Evolutionary conservation across 2,329 filamentous ascomycete species (phyloP), one percentile per base, ranked within the genome.

Genomic region (Immersiporthe knoxdaviesiana): DNA sequence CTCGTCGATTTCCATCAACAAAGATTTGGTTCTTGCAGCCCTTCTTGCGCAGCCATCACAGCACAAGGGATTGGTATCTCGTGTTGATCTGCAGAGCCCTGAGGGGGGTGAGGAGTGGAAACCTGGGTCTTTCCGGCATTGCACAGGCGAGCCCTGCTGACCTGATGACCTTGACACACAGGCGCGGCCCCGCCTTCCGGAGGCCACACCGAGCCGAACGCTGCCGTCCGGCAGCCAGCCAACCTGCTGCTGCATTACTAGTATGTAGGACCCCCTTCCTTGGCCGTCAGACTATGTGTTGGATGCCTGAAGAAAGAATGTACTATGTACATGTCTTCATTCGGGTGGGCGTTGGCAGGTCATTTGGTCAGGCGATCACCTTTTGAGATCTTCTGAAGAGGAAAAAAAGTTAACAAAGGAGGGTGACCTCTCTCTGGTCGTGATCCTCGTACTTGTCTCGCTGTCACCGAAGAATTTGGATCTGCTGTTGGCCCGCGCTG

Each of bases 111-210:
- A 30, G 54, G 30, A 32, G 27, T 59, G 27, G 27, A n/a, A 32
- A 18, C 32, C 32, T n/a, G 37, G 30, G 32, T 56, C n/a, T n/a
- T 30, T 37, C 30, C 24, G 32, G 18, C 32, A 37, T 12, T 37
- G 30, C 24, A 56, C 60, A 63, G 41, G 11, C 37, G n/a, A 63
- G 60, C 37, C 60, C 60, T 63, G 39, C 24, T 63, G 60, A 41
- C 62, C 67, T 54, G 67, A 27, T 52, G 56, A 60, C 63, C 63
- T 61, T 50, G 65, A 64, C 65, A 66, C 65, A 66, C 52, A 52
- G 65, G 59, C 59, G 47, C 68, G 68, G 68, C 68, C 68, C 68
- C 68, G 68, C 68, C 62, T 47, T 39, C 68, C 65, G 68, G 60
- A 64, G 63, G 50, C 54, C 37, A 67, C 37, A 61, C 50, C 65